Evolutionary conservation across 2,329 filamentous ascomycete species (phyloP), one percentile per base, ranked within the genome.

Genomic region (Gyromitra esculenta): DNA sequence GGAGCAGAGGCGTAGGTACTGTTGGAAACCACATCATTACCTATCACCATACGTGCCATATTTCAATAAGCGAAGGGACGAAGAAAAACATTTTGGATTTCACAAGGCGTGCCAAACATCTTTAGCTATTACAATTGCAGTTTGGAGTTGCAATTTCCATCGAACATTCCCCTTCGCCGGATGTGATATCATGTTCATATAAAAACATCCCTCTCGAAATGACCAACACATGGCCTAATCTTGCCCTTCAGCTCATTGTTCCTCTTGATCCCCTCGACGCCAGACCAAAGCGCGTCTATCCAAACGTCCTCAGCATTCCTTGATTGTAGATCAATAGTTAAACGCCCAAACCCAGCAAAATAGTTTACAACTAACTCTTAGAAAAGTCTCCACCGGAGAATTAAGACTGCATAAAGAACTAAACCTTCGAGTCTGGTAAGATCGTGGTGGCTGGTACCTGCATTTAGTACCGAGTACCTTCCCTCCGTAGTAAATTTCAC

Each of bases 121-220:
- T 45, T 18, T 25, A 31, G 41, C 59, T 31, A 45, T 43, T 48
- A 45, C 62, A 52, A 15, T 37, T 65, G 43, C 31, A 43, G 43
- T 60, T 60, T 41, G 25, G 41, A 37, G 31, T 41, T 37, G 8
- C 15, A 35, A 57, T 48, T 45, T 59, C 37, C 41, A 37, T 50
- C n/a, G 43, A 69, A 39, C 52, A 73, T 73, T 59, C 62, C 52
- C 60, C 41, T 73, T 65, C 39, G 60, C 70, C 62, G 70, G 70
- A 66, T 73, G 70, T 62, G 50, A 60, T 31, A 15, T 70, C 56
- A 13, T 60, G n/a, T 5, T 18, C 50, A 8, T 52, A 7, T 4
- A 48, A 62, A 54, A 54, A 8, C 11, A 57, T 6, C 15, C 25
- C 8, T 31, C 45, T 5, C 21, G 25, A 73, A 65, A 73, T 65